Evolutionary conservation across 352 stramenopile genomes (phyloP).

Genomic region (Globisporangium splendens): DNA sequence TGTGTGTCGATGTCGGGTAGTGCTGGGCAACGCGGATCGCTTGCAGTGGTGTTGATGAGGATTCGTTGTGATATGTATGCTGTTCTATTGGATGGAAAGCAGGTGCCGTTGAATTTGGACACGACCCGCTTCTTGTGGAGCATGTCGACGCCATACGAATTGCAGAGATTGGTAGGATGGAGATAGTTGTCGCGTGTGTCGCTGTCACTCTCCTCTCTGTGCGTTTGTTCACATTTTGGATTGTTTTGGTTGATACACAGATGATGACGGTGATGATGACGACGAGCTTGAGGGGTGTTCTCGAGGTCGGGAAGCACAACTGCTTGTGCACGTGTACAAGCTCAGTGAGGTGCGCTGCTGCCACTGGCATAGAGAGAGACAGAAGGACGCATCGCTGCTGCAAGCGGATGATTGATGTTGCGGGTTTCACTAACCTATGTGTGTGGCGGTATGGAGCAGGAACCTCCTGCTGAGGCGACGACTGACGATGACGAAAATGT

Average conservation of each 20-base stretch:
- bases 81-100: neutral
- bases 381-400: no score
- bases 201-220: no score
- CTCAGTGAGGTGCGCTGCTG: constrained; percentile 43
- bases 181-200: no score
- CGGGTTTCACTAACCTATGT: neutral
- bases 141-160: constrained; percentile 41
- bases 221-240: no score
- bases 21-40: no score
- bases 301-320: constrained; percentile 27
- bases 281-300: neutral
- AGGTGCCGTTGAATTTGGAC: constrained; percentile 30
- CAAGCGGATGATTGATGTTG: no score
- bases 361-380: no score
- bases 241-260: constrained; percentile 1
- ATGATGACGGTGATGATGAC: neutral
- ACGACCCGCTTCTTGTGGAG: constrained; percentile 18
- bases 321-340: constrained; percentile 72
- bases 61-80: neutral
- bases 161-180: constrained; percentile 32
- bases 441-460: constrained; percentile 25
- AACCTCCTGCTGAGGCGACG: constrained; percentile 65
- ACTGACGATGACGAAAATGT: constrained; percentile 79
- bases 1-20: no score
- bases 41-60: no score